Conservation (phyloP, 2,329 filamentous ascomycete genomes). For the Colletotrichum eremochloae region DNA sequence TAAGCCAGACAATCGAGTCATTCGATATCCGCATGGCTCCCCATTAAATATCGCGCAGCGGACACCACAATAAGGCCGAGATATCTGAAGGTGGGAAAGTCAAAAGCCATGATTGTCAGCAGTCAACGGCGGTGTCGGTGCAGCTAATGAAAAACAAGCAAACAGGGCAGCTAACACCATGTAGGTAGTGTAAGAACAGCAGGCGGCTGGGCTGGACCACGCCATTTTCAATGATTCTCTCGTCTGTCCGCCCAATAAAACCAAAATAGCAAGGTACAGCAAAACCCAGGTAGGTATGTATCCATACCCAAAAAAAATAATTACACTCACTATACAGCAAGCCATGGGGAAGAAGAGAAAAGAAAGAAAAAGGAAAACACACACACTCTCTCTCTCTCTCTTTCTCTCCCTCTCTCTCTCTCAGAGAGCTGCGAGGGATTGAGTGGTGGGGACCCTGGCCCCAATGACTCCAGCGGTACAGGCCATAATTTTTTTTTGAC, state of each 20-base stretch:
- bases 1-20: constrained; percentile 23
- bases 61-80: constrained; percentile 38
- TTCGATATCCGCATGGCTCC: constrained; percentile 20
- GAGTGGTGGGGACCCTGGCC: constrained; percentile 6
- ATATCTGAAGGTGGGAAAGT: constrained; percentile 37
- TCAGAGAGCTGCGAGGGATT: constrained; percentile 27
- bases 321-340: not conserved
- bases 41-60: constrained; percentile 36
- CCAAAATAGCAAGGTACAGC: not conserved
- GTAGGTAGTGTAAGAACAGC: no score
- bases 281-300: not conserved
- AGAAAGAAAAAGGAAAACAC: not conserved
- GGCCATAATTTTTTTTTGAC: constrained; percentile 37
- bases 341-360: not conserved
- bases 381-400: no score
- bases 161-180: not conserved
- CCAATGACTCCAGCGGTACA: constrained; percentile 22
- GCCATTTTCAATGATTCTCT: constrained; percentile 5
- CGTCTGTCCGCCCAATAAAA: not conserved
- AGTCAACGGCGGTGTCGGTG: constrained; percentile 14
- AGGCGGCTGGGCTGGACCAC: constrained; percentile 6
- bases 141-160: not conserved
- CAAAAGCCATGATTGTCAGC: constrained; percentile 38
- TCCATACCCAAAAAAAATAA: no score
- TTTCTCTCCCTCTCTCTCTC: no score